Conservation (phyloP, 108 stramenopile genomes). For the Cyclotella atomus region DNA sequence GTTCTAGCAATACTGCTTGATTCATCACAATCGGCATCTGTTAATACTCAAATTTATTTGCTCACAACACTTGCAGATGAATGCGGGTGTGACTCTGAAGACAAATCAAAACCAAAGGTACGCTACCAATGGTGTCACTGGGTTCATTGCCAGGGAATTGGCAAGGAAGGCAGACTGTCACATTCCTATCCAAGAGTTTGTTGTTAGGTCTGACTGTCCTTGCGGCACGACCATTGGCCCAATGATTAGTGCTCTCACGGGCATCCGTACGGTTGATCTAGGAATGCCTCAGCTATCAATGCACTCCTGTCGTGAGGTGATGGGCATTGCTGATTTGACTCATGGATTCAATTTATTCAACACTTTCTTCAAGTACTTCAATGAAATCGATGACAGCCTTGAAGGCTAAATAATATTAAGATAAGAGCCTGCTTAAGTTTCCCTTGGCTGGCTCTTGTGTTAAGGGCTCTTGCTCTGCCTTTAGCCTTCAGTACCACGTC, state of each 20-base stretch:
- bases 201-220: slow-evolving; percentile 89
- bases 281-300: slow-evolving; percentile 96
- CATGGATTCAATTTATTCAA: slow-evolving; percentile 71
- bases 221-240: slow-evolving; percentile 96
- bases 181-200: slow-evolving; percentile 73
- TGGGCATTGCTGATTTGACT: slow-evolving; percentile 83
- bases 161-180: slow-evolving; percentile 60
- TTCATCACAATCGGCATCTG: too few relatives aligned
- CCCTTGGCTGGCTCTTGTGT: too few relatives aligned
- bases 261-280: slow-evolving; percentile 91
- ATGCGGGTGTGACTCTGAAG: slow-evolving; percentile 92
- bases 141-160: slow-evolving; percentile 87
- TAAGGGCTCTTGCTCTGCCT: too few relatives aligned
- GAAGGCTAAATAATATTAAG: slow-evolving; percentile 37
- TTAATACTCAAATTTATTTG: too few relatives aligned
- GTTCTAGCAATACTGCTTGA: too few relatives aligned
- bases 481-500: too few relatives aligned
- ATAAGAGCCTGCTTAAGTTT: too few relatives aligned
- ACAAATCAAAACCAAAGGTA: slow-evolving; percentile 93
- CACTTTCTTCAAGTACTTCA: slow-evolving; percentile 75
- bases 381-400: slow-evolving; percentile 67
- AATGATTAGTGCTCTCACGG: slow-evolving; percentile 78
- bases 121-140: slow-evolving; percentile 90
- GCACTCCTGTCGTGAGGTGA: slow-evolving; percentile 88
- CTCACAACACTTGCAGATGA: too few relatives aligned